phyloP scores from a whole-genome alignment of 345 rosid genomes.

The Melaleuca alternifolia region DNA sequence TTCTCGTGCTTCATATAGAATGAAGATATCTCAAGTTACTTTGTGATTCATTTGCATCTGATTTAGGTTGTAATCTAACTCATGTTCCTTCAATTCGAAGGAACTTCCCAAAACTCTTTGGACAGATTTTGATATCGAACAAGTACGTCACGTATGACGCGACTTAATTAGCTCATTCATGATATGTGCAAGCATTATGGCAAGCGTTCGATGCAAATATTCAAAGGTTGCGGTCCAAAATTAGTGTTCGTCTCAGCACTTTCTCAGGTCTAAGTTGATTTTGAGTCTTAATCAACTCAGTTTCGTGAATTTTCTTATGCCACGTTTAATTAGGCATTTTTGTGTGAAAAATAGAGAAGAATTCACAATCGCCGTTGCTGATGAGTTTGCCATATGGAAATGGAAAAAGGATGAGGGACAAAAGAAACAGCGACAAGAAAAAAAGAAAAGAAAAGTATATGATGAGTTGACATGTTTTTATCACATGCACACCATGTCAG shows the following conservation, averaged over 20 bases:
- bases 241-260: not conserved
- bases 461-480: not conserved
- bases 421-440: too few relatives aligned
- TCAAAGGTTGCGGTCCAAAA: not conserved
- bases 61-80: not conserved
- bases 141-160: not conserved
- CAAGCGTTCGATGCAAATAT: not conserved
- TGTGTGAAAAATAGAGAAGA: too few relatives aligned
- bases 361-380: not conserved
- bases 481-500: not conserved
- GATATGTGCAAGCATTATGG: not conserved
- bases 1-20: not conserved
- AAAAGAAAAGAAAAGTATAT: not conserved
- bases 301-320: not conserved
- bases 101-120: not conserved
- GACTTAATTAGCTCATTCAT: not conserved
- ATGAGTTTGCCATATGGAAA: not conserved
- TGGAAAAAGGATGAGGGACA: not conserved
- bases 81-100: not conserved
- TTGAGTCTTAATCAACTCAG: not conserved
- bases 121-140: not conserved
- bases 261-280: not conserved
- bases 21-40: not conserved
- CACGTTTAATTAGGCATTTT: not conserved
- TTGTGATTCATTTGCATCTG: not conserved